Evolutionary conservation across 495 filamentous ascomycete species (phyloP), one percentile per base, ranked within the genome.

Genomic region (Terfezia claveryi): DNA sequence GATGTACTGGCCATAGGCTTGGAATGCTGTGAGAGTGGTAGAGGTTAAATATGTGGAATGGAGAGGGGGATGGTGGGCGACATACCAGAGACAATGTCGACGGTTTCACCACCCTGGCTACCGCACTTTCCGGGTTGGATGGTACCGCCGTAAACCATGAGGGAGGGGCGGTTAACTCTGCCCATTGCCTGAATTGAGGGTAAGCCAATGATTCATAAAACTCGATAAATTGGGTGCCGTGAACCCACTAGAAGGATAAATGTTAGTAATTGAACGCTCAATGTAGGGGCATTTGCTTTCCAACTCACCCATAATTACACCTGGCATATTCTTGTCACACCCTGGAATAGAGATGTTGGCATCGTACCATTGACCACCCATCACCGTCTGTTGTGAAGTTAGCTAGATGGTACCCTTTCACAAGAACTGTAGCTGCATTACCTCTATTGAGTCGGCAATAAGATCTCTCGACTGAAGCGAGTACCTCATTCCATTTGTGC

Each of bases 261-360:
- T 4, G 27, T 32, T 32, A 32, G 27, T 2, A 32, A 32, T 20
- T 5, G 27, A 32, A 32, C 0, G 27, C 7, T 32, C 27, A 32
- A 32, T 1, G 27, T 32, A 32, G 27, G 27, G 27, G 27, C 27
- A 0, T 2, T 32, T 1, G 27, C 7, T 32, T 32, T 32, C 7
- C 23, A 3, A 16, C 50, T 20, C 27, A 51, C 50, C 50, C 73
- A 98, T 98, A 57, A 95, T 70, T 38, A 95, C 91, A 70, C 91
- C 91, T 8, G 91, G 91, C 92, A 98, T 95, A 70, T 98, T 98
- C 80, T 98, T 98, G 74, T 98, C 92, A 69, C 91, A 98, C 44
- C 91, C 91, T n/a, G 91, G 91, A 62, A 98, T 84, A 17, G 85
- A 92, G 66, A 98, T 85, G 67, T 96, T 96, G 64, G 84, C 91